Evolutionary conservation across 23 red algal species (phyloP).

Genomic region (Gracilariopsis chorda): DNA sequence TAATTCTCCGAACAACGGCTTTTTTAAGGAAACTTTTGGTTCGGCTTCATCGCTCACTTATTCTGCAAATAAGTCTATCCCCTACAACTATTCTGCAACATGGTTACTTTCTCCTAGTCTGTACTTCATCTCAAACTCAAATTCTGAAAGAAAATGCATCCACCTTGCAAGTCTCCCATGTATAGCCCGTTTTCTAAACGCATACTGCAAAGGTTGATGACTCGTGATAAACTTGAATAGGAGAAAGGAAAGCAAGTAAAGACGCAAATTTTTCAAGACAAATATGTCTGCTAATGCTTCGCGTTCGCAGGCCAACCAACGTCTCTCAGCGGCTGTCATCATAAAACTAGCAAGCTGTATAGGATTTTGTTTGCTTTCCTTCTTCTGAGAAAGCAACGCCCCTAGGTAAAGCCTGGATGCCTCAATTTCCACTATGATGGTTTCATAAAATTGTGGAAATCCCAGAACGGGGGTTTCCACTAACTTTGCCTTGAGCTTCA

Average conservation of each 20-base stretch:
- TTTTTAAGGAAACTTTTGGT: too few species aligned
- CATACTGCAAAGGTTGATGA: background rate
- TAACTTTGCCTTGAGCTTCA: background rate
- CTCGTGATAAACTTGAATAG: background rate
- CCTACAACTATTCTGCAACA: background rate
- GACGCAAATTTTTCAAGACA: background rate
- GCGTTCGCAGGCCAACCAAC: background rate
- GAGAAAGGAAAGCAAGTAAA: background rate
- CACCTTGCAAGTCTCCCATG: background rate
- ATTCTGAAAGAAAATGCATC: background rate
- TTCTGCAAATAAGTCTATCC: too few species aligned
- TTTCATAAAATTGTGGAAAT: background rate
- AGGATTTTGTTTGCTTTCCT: background rate
- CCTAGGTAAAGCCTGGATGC: background rate
- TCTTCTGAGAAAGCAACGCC: constrained; percentile 12
- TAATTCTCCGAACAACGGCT: too few species aligned
- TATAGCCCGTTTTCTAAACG: background rate
- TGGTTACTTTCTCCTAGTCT: background rate
- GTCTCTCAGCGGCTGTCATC: background rate
- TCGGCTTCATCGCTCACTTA: too few species aligned
- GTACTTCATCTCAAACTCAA: background rate
- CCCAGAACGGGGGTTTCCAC: background rate
- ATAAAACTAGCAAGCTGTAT: background rate
- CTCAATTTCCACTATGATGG: background rate
- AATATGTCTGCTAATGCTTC: constrained; percentile 14